Conservation (phyloP, 2,329 filamentous ascomycete genomes). For the Pseudogymnoascus sp. region DNA sequence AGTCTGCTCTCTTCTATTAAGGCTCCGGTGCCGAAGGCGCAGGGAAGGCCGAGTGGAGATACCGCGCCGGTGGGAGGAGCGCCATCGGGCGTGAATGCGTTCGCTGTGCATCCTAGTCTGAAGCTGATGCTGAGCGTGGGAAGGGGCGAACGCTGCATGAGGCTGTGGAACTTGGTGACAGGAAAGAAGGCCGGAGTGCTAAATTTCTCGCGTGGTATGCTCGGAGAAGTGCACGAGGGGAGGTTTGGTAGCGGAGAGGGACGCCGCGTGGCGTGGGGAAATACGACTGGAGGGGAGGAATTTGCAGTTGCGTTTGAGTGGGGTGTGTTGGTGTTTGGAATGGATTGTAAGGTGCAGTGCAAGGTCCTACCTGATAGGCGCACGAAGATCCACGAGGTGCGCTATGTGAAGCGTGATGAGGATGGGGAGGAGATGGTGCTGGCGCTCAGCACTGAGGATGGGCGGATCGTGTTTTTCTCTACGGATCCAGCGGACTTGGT, state of each 20-base stretch:
- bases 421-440: slow-evolving; percentile 48
- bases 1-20: slow-evolving; percentile 80
- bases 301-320: slow-evolving; percentile 86
- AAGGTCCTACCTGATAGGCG: slow-evolving; percentile 56
- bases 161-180: slow-evolving; percentile 93
- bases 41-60: slow-evolving; percentile 78
- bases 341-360: slow-evolving; percentile 76
- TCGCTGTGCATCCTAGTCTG: slow-evolving; percentile 91
- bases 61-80: slow-evolving; percentile 74
- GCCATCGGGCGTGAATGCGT: slow-evolving; percentile 86
- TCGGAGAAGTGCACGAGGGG: slow-evolving; percentile 68
- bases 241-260: slow-evolving; percentile 75
- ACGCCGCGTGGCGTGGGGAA: slow-evolving; percentile 71
- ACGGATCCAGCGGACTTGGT: slow-evolving; percentile 45
- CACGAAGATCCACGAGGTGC: slow-evolving; percentile 77
- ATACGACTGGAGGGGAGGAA: slow-evolving; percentile 64
- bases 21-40: slow-evolving; percentile 71
- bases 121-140: slow-evolving; percentile 93
- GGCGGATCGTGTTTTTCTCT: slow-evolving; percentile 74
- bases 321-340: slow-evolving; percentile 75
- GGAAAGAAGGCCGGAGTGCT: slow-evolving; percentile 91
- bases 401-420: slow-evolving; percentile 52
- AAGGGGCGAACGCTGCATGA: slow-evolving; percentile 82
- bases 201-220: slow-evolving; percentile 66
- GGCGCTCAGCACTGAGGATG: slow-evolving; percentile 82